A percentile compares a stretch with the other conserved stretches of the same genome.
Evolutionary conservation across 202 grass and related monocot genomes (phyloP).

Genomic region (Thinopyrum obtusiflorum): DNA sequence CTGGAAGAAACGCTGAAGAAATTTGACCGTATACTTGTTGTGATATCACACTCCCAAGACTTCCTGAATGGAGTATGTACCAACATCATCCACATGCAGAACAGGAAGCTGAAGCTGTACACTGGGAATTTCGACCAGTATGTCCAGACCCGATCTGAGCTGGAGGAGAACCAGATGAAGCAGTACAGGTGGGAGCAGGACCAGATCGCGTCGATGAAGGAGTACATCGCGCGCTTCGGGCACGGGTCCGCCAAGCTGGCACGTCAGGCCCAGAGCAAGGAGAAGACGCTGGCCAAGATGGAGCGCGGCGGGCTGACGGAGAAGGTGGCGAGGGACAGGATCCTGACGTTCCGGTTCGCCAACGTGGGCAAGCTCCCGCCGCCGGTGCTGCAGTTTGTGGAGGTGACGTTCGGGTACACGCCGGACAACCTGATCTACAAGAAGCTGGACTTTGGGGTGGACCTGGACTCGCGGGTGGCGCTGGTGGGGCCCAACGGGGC

Average conservation of each 20-base stretch:
- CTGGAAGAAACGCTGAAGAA: conserved; percentile 84
- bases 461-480: conserved; percentile 82
- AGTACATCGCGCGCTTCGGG: conserved; percentile 88
- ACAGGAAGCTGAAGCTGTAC: conserved; percentile 74
- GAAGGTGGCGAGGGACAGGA: conserved; percentile 63
- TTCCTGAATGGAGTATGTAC: conserved; percentile 92
- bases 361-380: conserved; percentile 89
- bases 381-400: conserved; percentile 83
- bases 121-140: conserved; percentile 92
- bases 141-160: conserved; percentile 68
- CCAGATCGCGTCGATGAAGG: conserved; percentile 82
- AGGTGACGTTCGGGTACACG: conserved; percentile 88
- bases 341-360: conserved; percentile 69
- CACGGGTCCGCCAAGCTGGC: conserved; percentile 95
- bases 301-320: conserved; percentile 85
- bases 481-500: conserved; percentile 89
- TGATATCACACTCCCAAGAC: conserved; percentile 80
- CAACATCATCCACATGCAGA: conserved; percentile 96
- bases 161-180: conserved; percentile 96
- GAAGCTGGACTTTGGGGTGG: conserved; percentile 82
- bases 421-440: conserved; percentile 81
- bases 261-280: conserved; percentile 87
- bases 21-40: conserved; percentile 77
- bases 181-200: conserved; percentile 97
- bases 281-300: conserved; percentile 98